Evolutionary conservation across 2,329 filamentous ascomycete genomes (phyloP).

Genomic region (Aspergillus pseudoviridinutans): DNA sequence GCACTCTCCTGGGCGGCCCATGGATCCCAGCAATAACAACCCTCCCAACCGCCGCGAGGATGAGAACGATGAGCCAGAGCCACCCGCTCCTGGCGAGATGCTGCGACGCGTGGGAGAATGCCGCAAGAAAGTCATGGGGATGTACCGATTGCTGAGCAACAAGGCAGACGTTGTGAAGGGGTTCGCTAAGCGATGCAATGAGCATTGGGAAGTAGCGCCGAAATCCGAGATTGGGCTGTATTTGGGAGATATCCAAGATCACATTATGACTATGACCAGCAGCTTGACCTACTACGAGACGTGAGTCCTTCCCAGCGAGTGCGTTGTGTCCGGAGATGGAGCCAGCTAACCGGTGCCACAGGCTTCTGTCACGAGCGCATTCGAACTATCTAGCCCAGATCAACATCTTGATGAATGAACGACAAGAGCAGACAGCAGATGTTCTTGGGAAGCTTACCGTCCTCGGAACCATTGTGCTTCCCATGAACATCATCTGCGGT

Average conservation of each 20-base stretch:
- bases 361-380: constrained; percentile 84
- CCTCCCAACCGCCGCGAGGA: constrained; percentile 37
- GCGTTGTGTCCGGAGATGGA: not conserved
- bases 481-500: constrained; percentile 98
- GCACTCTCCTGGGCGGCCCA: constrained; percentile 55
- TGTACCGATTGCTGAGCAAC: constrained; percentile 89
- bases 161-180: constrained; percentile 99
- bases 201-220: constrained; percentile 95
- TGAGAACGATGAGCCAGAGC: constrained; percentile 12
- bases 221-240: constrained; percentile 96
- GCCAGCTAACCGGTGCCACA: constrained; percentile 34
- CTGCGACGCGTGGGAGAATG: constrained; percentile 87
- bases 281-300: constrained; percentile 96
- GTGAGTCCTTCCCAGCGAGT: constrained; percentile 48
- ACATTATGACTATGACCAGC: constrained; percentile 97
- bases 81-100: constrained; percentile 68
- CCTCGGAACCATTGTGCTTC: constrained; percentile 90
- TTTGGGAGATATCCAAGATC: constrained; percentile 96
- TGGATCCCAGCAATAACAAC: constrained; percentile 8
- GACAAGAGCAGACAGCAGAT: constrained; percentile 91
- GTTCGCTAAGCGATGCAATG: constrained; percentile 96
- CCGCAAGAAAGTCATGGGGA: constrained; percentile 93
- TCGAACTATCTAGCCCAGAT: constrained; percentile 99
- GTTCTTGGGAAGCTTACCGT: constrained; percentile 93
- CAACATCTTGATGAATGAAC: constrained; percentile 98